Conservation (phyloP, 2,329 filamentous ascomycete species). For the Monosporascus sp. region DNA sequence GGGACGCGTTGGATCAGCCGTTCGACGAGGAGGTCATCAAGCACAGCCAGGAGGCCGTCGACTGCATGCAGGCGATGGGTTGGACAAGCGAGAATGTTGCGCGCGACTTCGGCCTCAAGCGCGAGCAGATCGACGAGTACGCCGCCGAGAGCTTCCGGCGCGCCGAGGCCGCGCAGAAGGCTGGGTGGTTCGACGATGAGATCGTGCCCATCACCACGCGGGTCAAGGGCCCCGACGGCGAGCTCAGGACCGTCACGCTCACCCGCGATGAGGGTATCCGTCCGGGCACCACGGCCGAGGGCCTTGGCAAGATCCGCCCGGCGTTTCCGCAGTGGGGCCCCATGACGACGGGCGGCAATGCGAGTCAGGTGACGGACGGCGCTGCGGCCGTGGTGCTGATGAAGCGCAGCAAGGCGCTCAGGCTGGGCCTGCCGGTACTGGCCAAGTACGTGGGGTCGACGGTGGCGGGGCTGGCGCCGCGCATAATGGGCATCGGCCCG, state of each 20-base stretch:
- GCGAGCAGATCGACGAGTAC: slow-evolving; percentile 77
- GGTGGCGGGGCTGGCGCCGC: slow-evolving; percentile 80
- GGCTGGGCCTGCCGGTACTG: slow-evolving; percentile 83
- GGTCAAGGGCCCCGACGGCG: slow-evolving; percentile 78
- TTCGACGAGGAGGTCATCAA: slow-evolving; percentile 72
- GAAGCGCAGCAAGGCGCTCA: slow-evolving; percentile 85
- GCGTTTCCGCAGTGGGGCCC: slow-evolving; percentile 90
- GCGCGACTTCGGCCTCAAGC: slow-evolving; percentile 77
- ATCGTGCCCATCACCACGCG: slow-evolving; percentile 82
- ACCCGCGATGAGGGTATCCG: slow-evolving; percentile 87
- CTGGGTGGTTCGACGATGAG: slow-evolving; percentile 88
- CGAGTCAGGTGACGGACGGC: slow-evolving; percentile 91
- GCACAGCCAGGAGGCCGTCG: slow-evolving; percentile 68
- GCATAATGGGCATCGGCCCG: slow-evolving; percentile 95
- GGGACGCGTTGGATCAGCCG: slow-evolving; percentile 63
- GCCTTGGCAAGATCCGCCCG: slow-evolving; percentile 75
- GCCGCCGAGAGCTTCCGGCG: slow-evolving; percentile 83
- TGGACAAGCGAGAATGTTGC: slow-evolving; percentile 97
- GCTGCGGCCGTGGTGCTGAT: slow-evolving; percentile 85
- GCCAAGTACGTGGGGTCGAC: slow-evolving; percentile 94
- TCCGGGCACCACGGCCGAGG: slow-evolving; percentile 81
- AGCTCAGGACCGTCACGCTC: slow-evolving; percentile 71
- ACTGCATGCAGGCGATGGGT: slow-evolving; percentile 95
- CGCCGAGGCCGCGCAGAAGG: slow-evolving; percentile 85
- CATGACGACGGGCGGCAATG: slow-evolving; percentile 85